These are phyloP conservation scores for Suillus plorans DNA, from an alignment of 768 basidiomycete species.

Conservation along the genomic window DNA sequence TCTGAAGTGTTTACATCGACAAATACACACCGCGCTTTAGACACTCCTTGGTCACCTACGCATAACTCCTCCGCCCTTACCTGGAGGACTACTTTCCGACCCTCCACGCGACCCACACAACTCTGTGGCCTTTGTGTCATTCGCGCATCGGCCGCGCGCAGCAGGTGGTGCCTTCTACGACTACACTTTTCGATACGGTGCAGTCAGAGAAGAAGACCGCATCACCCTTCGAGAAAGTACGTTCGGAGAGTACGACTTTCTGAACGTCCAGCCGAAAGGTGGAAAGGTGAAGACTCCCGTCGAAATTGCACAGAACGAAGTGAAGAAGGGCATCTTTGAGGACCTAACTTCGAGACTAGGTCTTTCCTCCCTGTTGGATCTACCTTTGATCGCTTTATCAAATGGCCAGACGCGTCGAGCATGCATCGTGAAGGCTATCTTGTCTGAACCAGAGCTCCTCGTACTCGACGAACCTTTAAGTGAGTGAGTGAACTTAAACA, in stretches of 20 bases:
- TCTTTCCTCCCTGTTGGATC: slow-evolving; percentile 64
- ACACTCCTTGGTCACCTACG: slow-evolving; percentile 71
- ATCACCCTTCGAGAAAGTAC: slow-evolving; percentile 74
- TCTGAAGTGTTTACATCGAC: slow-evolving; percentile 3
- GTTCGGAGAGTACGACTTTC: slow-evolving; percentile 49
- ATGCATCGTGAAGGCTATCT: slow-evolving; percentile 74
- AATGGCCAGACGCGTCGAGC: slow-evolving; percentile 93
- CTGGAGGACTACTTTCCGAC: slow-evolving; percentile 61
- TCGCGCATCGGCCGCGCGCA: slow-evolving; percentile 57
- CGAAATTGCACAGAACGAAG: slow-evolving; percentile 26
- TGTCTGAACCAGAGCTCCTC: slow-evolving; percentile 69
- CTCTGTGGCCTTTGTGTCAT: slow-evolving; percentile 59
- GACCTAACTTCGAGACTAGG: slow-evolving; percentile 54
- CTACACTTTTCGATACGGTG: slow-evolving; percentile 90
- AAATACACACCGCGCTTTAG: slow-evolving; percentile 30
- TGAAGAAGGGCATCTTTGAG: slow-evolving; percentile 44
- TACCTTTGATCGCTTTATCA: slow-evolving; percentile 82
- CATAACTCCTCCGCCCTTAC: slow-evolving; percentile 61
- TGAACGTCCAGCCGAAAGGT: slow-evolving; percentile 26
- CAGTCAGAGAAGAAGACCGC: slow-evolving; percentile 83
- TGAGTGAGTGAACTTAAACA: slow-evolving; percentile 35
- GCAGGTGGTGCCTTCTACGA: slow-evolving; percentile 82
- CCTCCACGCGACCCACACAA: slow-evolving; percentile 46
- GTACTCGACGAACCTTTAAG: slow-evolving; percentile 93
- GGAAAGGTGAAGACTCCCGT: slow-evolving; percentile 19